Conservation (phyloP, 306 rosid genomes). For the Medicago truncatula region DNA sequence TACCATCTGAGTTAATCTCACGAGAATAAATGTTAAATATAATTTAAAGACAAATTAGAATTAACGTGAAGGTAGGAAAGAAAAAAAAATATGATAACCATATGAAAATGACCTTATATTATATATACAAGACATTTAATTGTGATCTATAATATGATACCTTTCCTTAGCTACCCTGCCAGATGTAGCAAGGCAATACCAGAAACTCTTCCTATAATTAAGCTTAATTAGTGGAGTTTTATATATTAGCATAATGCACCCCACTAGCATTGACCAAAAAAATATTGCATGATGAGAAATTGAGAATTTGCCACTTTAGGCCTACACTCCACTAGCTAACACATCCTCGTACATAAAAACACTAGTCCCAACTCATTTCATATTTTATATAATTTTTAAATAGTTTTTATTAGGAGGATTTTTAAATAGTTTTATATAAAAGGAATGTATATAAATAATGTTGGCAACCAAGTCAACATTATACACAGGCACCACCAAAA, state of each 20-base stretch:
- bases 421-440: not conserved
- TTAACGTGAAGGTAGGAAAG: too few relatives aligned
- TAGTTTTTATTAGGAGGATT: too few relatives aligned
- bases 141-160: not conserved
- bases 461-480: conserved; percentile 23
- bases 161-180: not conserved
- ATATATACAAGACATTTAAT: too few relatives aligned
- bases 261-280: not conserved
- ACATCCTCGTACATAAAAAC: conserved; percentile 47
- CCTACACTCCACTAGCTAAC: not conserved
- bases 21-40: too few relatives aligned
- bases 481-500: not conserved
- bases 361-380: not conserved
- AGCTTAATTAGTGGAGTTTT: conserved; percentile 12
- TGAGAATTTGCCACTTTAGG: not conserved
- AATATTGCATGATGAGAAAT: not conserved
- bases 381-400: too few relatives aligned
- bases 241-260: too few relatives aligned
- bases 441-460: not conserved
- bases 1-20: too few relatives aligned
- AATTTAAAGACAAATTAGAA: too few relatives aligned
- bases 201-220: not conserved
- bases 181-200: conserved; percentile 21
- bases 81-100: too few relatives aligned
- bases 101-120: too few relatives aligned